Percentiles rank a stretch among this genome's conserved stretches.
These are phyloP conservation scores for Nigrograna mackinnonii DNA, from an alignment of 2,329 filamentous ascomycete genomes.

Conservation along the genomic window DNA sequence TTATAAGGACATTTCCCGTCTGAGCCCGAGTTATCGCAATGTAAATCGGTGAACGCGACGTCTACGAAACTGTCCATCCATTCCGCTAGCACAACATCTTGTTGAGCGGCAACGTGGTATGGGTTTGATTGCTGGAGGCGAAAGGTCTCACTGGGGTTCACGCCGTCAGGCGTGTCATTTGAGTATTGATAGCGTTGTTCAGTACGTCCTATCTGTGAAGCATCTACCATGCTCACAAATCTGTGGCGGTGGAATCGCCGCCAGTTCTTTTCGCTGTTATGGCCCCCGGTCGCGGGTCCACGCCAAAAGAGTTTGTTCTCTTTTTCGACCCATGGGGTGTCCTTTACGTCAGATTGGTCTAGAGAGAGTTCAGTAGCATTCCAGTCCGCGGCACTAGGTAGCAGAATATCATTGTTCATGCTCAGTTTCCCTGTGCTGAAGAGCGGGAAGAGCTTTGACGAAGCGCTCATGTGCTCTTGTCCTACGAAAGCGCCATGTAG, in stretches of 20 bases:
- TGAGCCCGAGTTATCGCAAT: constrained; percentile 42
- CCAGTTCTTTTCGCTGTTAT: constrained; percentile 62
- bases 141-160: constrained; percentile 42
- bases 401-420: constrained; percentile 55
- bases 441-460: constrained; percentile 51
- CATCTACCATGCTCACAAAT: constrained; percentile 74
- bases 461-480: constrained; percentile 46
- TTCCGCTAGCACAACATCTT: constrained; percentile 28
- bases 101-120: constrained; percentile 16
- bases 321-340: constrained; percentile 49
- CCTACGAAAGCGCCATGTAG: constrained; percentile 54
- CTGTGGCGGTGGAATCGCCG: constrained; percentile 74
- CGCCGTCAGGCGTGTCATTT: constrained; percentile 15
- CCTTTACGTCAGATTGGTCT: constrained; percentile 12
- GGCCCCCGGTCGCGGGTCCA: constrained; percentile 51
- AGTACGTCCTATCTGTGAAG: constrained; percentile 55
- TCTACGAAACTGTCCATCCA: constrained; percentile 44
- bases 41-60: constrained; percentile 45
- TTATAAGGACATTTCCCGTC: constrained; percentile 50
- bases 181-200: constrained; percentile 38
- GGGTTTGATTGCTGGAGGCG: constrained; percentile 36
- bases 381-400: constrained; percentile 48
- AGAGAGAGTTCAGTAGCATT: constrained; percentile 38
- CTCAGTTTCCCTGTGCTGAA: constrained; percentile 54
- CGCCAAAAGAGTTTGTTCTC: constrained; percentile 49